phyloP scores from a whole-genome alignment of 2,329 filamentous ascomycete species.

The Erysiphe pulchra region DNA sequence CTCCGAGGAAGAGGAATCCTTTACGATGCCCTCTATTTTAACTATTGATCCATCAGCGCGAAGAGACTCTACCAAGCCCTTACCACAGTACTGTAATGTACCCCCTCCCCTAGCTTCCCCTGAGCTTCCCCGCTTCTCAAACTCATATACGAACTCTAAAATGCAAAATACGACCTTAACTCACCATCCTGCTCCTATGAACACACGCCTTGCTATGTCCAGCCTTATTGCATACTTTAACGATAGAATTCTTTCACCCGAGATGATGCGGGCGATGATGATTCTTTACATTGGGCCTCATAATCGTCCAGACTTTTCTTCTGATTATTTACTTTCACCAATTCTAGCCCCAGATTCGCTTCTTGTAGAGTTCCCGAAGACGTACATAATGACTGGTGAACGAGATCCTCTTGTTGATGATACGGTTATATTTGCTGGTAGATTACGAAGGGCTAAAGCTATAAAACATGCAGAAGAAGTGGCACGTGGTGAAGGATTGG shows the following conservation, averaged over 20 bases:
- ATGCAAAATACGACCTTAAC: conserved; percentile 13
- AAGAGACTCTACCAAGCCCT: conserved; percentile 5
- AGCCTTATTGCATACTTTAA: conserved; percentile 98
- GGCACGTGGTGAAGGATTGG: conserved; percentile 25
- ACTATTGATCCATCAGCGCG: conserved; percentile 1
- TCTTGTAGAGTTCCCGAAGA: conserved; percentile 72
- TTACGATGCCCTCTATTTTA: conserved; percentile 10
- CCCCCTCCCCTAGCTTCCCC: neutral
- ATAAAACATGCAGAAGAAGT: conserved; percentile 24
- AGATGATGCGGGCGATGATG: conserved; percentile 99
- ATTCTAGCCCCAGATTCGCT: conserved; percentile 69
- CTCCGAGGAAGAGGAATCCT: conserved; percentile 34
- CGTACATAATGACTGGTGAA: conserved; percentile 82
- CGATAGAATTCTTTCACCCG: conserved; percentile 76
- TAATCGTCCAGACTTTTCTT: conserved; percentile 74
- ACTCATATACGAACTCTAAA: neutral
- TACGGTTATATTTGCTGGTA: conserved; percentile 82
- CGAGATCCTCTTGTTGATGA: conserved; percentile 89
- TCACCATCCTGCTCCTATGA: conserved; percentile 32
- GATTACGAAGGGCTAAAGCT: conserved; percentile 57
- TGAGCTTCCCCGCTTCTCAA: conserved; percentile 3
- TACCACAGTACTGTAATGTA: conserved; percentile 7
- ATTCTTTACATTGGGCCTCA: conserved; percentile 90
- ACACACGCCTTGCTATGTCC: conserved; percentile 74
- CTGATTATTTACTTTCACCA: conserved; percentile 75